Conservation (phyloP, 169 alveolate species). For the Cryptosporidium canis region DNA sequence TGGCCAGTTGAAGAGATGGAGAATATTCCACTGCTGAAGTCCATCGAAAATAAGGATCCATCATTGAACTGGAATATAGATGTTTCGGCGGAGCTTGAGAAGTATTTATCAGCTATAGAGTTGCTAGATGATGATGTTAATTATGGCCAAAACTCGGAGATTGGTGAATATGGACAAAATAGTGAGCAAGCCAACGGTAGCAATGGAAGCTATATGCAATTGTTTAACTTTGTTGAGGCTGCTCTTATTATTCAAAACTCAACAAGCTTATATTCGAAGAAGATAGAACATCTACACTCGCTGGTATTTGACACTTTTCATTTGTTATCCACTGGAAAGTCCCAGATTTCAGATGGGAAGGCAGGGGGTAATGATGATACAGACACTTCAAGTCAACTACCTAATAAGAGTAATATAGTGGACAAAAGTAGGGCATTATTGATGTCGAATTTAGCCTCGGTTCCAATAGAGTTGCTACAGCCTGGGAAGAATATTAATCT, state of each 20-base stretch:
- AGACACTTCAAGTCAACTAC: not conserved
- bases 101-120: conserved; percentile 64
- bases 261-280: conserved; percentile 53
- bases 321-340: conserved; percentile 43
- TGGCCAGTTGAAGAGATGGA: not conserved
- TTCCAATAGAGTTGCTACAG: conserved; percentile 49
- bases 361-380: not conserved
- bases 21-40: conserved; percentile 37
- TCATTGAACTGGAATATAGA: conserved; percentile 70
- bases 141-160: conserved; percentile 39
- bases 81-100: conserved; percentile 67
- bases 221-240: conserved; percentile 69
- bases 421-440: conserved; percentile 32
- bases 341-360: not conserved
- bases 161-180: not conserved
- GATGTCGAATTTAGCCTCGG: conserved; percentile 37
- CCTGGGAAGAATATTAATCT: conserved; percentile 46
- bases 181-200: not conserved
- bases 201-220: conserved; percentile 8
- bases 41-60: conserved; percentile 57
- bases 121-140: conserved; percentile 45
- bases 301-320: conserved; percentile 56
- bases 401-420: not conserved
- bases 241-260: conserved; percentile 66
- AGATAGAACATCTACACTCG: conserved; percentile 59